Evolutionary conservation across 257 asterid genomes (phyloP).

Genomic region (Hygrophila difformis): DNA sequence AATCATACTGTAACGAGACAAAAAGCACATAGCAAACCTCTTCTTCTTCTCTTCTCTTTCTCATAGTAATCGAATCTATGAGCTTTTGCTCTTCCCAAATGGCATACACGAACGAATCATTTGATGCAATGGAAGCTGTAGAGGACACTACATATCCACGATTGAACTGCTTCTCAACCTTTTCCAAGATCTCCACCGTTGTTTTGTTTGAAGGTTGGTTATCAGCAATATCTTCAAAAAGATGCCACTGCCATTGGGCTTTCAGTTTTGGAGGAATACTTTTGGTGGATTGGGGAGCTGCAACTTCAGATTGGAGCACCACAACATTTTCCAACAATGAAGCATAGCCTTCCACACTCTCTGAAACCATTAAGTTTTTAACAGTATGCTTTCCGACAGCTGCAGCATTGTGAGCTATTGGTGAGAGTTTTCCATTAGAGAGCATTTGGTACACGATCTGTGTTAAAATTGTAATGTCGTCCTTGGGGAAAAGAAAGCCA

Average conservation of each 20-base stretch:
- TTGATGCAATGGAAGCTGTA: conserved; percentile 16
- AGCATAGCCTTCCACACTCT: conserved; percentile 72
- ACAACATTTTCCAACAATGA: conserved; percentile 61
- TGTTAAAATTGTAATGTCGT: conserved; percentile 34
- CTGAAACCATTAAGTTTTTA: conserved; percentile 75
- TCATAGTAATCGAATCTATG: conserved; percentile 40
- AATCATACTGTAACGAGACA: conserved; percentile 5
- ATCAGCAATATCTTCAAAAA: conserved; percentile 35
- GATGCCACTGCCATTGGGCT: conserved; percentile 71
- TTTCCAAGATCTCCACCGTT: conserved; percentile 23
- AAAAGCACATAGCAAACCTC: conserved; percentile 39
- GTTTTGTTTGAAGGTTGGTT: conserved; percentile 21
- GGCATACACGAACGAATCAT: conserved; percentile 42
- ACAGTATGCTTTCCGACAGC: conserved; percentile 52
- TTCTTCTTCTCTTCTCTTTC: conserved; percentile 78
- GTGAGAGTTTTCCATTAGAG: conserved; percentile 71
- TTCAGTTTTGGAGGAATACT: conserved; percentile 44
- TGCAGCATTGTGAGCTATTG: conserved; percentile 52
- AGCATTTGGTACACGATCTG: conserved; percentile 52
- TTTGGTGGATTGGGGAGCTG: conserved; percentile 33
- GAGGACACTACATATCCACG: conserved; percentile 32
- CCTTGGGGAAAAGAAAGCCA: conserved; percentile 69
- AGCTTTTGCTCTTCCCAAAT: conserved; percentile 86
- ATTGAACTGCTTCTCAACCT: conserved; percentile 51
- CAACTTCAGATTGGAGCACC: conserved; percentile 73